A percentile compares a stretch with the other conserved stretches of the same genome.
Evolutionary conservation across 169 alveolate species (phyloP).

Genomic region (Eimeria falciformis): DNA sequence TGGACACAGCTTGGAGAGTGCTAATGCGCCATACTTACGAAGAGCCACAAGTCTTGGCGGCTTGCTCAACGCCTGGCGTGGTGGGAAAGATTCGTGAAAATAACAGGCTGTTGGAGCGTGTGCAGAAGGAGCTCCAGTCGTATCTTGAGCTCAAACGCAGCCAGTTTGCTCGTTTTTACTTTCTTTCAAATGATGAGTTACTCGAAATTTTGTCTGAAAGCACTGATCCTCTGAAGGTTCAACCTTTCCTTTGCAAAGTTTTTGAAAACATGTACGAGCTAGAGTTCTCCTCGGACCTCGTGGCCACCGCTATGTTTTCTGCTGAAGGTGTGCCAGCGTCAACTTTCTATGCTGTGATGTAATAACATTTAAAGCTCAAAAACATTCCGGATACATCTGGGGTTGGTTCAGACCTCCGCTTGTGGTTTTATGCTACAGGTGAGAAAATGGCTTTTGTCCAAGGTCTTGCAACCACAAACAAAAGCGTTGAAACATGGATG

Average conservation of each 20-base stretch:
- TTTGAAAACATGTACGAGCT: slow-evolving; percentile 93
- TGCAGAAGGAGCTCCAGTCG: slow-evolving; percentile 92
- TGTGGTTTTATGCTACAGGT: slow-evolving; percentile 27
- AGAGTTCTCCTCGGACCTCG: slow-evolving; percentile 85
- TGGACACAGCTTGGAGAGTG: slow-evolving; percentile 94
- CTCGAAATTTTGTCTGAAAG: slow-evolving; percentile 97
- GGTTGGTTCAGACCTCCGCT: background rate
- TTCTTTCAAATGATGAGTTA: slow-evolving; percentile 96
- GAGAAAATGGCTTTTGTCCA: slow-evolving; percentile 87
- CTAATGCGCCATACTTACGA: slow-evolving; percentile 89
- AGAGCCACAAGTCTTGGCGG: slow-evolving; percentile 85
- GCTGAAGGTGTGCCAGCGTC: slow-evolving; percentile 89
- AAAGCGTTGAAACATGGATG: slow-evolving; percentile 96
- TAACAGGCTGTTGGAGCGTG: slow-evolving; percentile 91
- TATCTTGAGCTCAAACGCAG: slow-evolving; percentile 95
- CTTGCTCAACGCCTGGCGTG: slow-evolving; percentile 88
- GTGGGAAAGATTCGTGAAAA: slow-evolving; percentile 87
- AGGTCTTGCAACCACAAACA: slow-evolving; percentile 89
- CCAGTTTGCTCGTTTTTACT: slow-evolving; percentile 97
- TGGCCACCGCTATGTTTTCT: slow-evolving; percentile 91
- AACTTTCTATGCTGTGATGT: background rate
- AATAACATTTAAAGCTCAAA: background rate
- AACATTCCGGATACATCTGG: background rate
- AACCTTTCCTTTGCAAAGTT: slow-evolving; percentile 96
- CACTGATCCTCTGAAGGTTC: slow-evolving; percentile 95